These are phyloP conservation scores for Kwoniella shivajii DNA, from an alignment of 1,284 basidiomycete species.

Conservation along the genomic window DNA sequence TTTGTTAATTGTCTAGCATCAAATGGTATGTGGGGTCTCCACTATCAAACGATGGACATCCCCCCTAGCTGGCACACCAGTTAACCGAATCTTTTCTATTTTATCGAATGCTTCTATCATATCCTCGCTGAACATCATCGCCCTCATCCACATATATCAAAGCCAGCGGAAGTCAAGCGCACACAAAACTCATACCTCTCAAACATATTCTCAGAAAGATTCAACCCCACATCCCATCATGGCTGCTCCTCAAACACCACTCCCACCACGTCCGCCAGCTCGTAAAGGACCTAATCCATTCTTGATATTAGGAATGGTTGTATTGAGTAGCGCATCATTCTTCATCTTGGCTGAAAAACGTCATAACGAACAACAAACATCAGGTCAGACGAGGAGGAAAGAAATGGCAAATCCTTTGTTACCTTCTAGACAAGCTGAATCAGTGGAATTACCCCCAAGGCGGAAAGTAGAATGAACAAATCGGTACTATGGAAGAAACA, in stretches of 20 bases:
- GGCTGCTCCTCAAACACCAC: background rate
- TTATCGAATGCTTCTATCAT: no score
- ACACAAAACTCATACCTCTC: no score
- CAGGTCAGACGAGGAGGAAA: slow-evolving; percentile 14
- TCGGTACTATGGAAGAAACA: background rate
- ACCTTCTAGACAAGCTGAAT: slow-evolving; percentile 26
- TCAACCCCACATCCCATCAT: no score
- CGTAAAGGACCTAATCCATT: slow-evolving; percentile 43
- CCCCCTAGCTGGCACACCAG: no score
- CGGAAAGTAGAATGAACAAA: slow-evolving; percentile 24
- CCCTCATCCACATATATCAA: no score
- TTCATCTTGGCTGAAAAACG: slow-evolving; percentile 34
- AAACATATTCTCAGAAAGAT: no score
- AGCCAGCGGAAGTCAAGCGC: no score
- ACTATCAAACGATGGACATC: background rate
- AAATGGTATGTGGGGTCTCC: background rate
- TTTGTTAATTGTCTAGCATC: background rate
- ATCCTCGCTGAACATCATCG: no score
- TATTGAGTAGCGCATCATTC: slow-evolving; percentile 36
- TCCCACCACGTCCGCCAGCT: slow-evolving; percentile 18
- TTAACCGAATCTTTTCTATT: no score
- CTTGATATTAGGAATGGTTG: slow-evolving; percentile 42
- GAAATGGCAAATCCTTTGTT: slow-evolving; percentile 34
- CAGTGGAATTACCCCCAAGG: slow-evolving; percentile 30
- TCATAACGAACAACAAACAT: slow-evolving; percentile 28